Base-by-base conservation (phyloP, 805 yeast genomes). In the Teunomyces pallodes region DNA sequence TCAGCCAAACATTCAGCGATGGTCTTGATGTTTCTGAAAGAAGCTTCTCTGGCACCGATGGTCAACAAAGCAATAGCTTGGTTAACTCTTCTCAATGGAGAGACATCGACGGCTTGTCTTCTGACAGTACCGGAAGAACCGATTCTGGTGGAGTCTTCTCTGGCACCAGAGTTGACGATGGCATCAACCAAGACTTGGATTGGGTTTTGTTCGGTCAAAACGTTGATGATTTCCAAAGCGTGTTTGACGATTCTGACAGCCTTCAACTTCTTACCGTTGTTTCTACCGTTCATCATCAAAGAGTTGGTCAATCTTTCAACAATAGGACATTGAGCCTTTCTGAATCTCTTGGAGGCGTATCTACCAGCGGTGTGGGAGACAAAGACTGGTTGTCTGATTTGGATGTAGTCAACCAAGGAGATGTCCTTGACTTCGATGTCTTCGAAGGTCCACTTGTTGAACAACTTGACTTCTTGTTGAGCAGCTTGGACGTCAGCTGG, bases 111-210 rank as follows among this genome's bases (percentile, higher is more conserved):
- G 65, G 99, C 99, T 83, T 95, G 99, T 87, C 99, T 90, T 88
- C 99, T 94, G 70, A 95, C 99, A 74, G 98, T 89, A 88, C 99
- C 99, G 72, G 97, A 91, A 74, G 97, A 91, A 82, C 99, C 99
- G 69, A 95, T 92, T 89, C 99, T 91, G 84, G 99, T 94, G 73
- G 98, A 90, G 81, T 94, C 99, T 86, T 94, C 99, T 86, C 99
- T 90, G 79, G 99, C 96, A 80, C 99, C 99, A 64, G 97, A 88
- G 97, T 95, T 95, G 83, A 90, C 90, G 73, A 94, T 86, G 69
- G 99, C 99, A 69, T 94, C 99, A 77, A 94, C 97, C 70, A 94
- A 82, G 72, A 94, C 96, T 84, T 94, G 99, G 78, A 94, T 77
- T 74, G 99, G 99, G 96, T 94, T 94, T 80, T 86, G 95, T 79